phyloP scores from a whole-genome alignment of 306 rosid species.

The Ziziphus jujuba region DNA sequence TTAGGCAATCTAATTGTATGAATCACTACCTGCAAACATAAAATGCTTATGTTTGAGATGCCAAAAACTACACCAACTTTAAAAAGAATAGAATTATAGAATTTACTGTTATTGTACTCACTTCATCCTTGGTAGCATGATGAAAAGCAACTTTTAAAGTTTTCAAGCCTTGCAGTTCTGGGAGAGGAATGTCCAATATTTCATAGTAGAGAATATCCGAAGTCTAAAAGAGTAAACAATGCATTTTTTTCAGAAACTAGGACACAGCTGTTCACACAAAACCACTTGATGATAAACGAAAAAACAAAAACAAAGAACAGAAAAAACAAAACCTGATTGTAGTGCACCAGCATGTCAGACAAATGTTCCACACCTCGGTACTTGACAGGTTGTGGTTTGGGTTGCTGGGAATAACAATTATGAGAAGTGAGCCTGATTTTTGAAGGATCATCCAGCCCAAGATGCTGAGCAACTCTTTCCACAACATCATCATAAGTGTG shows the following conservation, averaged over 20 bases:
- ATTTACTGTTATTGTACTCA: slow-evolving; percentile 26
- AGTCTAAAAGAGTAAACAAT: slow-evolving; percentile 29
- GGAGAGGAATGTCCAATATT: slow-evolving; percentile 73
- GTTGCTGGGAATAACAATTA: slow-evolving; percentile 78
- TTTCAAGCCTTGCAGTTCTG: slow-evolving; percentile 72
- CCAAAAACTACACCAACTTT: not conserved
- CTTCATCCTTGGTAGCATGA: slow-evolving; percentile 73
- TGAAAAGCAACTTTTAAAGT: slow-evolving; percentile 70
- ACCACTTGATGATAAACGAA: not conserved
- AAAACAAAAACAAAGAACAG: not conserved
- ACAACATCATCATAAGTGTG: slow-evolving; percentile 64
- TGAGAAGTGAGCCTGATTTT: slow-evolving; percentile 78
- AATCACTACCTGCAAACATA: slow-evolving; percentile 50
- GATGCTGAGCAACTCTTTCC: slow-evolving; percentile 55
- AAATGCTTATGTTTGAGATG: not conserved
- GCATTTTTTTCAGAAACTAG: slow-evolving; percentile 12
- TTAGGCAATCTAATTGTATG: slow-evolving; percentile 68
- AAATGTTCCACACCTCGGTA: slow-evolving; percentile 65
- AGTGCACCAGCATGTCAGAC: slow-evolving; percentile 68
- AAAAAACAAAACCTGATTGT: slow-evolving; percentile 50
- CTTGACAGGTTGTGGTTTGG: slow-evolving; percentile 75
- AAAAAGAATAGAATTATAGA: not conserved
- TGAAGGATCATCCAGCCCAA: slow-evolving; percentile 68
- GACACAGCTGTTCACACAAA: not conserved
- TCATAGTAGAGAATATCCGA: slow-evolving; percentile 71